Base-by-base conservation (phyloP, 305 asterid genomes). In the Fraxinus ornus region DNA sequence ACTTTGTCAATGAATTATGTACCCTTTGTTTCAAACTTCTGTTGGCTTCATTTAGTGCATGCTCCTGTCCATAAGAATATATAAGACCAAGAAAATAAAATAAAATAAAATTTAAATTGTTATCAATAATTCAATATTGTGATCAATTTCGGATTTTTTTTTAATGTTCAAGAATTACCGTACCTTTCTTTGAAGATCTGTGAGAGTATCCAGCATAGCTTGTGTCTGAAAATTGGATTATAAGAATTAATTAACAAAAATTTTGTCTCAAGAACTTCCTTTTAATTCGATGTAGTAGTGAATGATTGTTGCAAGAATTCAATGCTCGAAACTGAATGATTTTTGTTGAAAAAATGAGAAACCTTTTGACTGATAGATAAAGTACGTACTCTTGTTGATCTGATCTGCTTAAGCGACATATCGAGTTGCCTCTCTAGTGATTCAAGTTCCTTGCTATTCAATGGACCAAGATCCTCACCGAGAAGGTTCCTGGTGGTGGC, bases 381-480 rank as follows among this genome's bases (percentile, higher is more conserved):
- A 15, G 9, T 9, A 77, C 47, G 49, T 90, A 95, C 99, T 89
- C 99, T 85, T 47, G 98, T 96, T 80, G 97, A 93, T 92, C 99
- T 88, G 88, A 96, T 94, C 85, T 93, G 98, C 92, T 96, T 96
- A 24, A 96, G 92, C 1, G 99, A 94, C 92, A 91, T 88, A 76
- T 96, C 98, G 78, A 96, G 98, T 82, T 96, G 98, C 81, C 94
- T 90, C 83, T 96, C 99, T 32, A 96, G 92, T 44, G 98, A 91
- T 86, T 95, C 98, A 73, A 95, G 99, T 62, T 95, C 99, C 90
- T 92, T 93, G 92, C 97, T 92, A 93, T 91, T 95, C 87, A 94
- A 78, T 85, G 97, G 97, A 26, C 96, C 97, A 83, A 95, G 98
- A 87, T 95, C 98, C 85, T 94, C 99, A 49, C 97, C 75, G 1